A percentile compares a stretch with the other conserved stretches of the same genome.
Conservation (phyloP, 768 basidiomycete species). For the Trichaptum fuscoviolaceum region DNA sequence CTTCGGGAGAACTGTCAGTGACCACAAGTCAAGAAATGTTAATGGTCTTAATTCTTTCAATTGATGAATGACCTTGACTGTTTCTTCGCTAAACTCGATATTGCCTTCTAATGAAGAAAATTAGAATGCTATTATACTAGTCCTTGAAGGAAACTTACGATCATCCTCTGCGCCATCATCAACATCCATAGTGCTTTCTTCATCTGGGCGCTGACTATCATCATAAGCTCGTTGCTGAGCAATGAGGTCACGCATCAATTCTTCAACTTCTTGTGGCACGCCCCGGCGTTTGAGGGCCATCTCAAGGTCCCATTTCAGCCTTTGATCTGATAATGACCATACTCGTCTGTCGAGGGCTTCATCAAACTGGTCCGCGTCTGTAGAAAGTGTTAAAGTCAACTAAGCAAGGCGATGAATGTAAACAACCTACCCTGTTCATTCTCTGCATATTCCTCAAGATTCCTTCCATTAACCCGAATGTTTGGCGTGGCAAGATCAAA, state of each 20-base stretch:
- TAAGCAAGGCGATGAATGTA: not conserved
- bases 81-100: not conserved
- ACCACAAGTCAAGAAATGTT: not conserved
- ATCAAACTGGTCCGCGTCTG: conserved; percentile 77
- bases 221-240: conserved; percentile 28
- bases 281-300: conserved; percentile 63
- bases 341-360: conserved; percentile 80
- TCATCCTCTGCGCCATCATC: conserved; percentile 14
- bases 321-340: conserved; percentile 72
- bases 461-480: conserved; percentile 74
- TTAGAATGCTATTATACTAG: not conserved
- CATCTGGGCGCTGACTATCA: conserved; percentile 5
- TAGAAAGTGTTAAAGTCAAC: conserved; percentile 14
- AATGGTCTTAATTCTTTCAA: not conserved
- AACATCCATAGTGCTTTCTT: conserved; percentile 18
- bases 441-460: conserved; percentile 58
- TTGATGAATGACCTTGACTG: not conserved
- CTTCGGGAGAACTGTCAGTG: not conserved
- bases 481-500: conserved; percentile 65
- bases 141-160: not conserved
- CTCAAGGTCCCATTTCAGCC: conserved; percentile 69
- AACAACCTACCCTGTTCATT: conserved; percentile 44
- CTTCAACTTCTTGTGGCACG: conserved; percentile 49
- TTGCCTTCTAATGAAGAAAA: not conserved
- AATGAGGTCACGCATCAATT: conserved; percentile 33